Evolutionary conservation across 2,329 filamentous ascomycete genomes (phyloP), one percentile per base, ranked within the genome.

Genomic region (Scytalidium sp.): DNA sequence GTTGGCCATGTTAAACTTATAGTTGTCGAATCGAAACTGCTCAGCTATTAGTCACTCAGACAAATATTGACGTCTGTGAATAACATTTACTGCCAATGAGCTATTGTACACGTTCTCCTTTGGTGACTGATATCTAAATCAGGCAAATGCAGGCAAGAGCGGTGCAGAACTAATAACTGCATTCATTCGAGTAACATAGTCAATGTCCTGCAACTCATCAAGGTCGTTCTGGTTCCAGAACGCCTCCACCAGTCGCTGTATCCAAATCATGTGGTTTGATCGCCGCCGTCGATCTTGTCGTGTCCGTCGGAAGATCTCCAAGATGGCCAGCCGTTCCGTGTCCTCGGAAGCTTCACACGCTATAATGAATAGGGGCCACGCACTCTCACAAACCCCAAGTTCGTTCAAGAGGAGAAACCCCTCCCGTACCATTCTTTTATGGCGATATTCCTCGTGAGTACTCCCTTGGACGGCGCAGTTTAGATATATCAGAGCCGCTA

Each of bases 351-450:
- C 45, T 41, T 46, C 45, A 32, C 45, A 46, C 3, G 45, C 45
- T 6, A 46, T n/a, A 40, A 46, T 40, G 29, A 46, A 46, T 32
- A 46, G 21, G 5, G 45, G 45, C 44, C 27, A 46, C 7, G 45
- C 23, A 32, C 21, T 29, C 25, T 46, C 23, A 27, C 44, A 46
- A 21, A 29, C 36, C 19, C 6, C 15, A 25, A 39, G 29, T 17
- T 21, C 19, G 19, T 13, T 39, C 19, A 46, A 39, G 6, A 46
- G 44, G 8, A 21, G 20, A 36, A 46, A 21, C 13, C 25, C 27
- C 20, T 46, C 25, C 15, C 44, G 20, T 15, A 46, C 25, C n/a
- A 46, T 25, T 21, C 44, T 25, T 19, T 29, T 9, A 39, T 46
- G 44, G 25, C 29, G 44, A 27, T 19, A 46, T 15, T 46, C 44